Evolutionary conservation across 1,284 basidiomycete genomes (phyloP), one percentile per base, ranked within the genome.

Genomic region (Trichosporon ovoides): DNA sequence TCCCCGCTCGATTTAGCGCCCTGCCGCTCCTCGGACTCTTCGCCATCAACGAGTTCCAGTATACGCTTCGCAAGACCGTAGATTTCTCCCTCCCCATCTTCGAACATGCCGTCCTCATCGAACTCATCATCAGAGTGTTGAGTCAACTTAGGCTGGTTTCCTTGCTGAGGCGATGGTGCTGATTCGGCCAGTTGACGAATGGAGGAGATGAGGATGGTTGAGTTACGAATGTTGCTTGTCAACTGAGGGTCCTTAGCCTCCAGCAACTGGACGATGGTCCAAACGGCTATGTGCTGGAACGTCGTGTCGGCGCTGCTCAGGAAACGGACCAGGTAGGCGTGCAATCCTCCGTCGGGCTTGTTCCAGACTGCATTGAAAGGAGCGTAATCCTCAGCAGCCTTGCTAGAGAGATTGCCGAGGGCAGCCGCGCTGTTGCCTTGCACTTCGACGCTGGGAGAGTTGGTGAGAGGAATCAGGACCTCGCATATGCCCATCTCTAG

Each of bases 211-310:
- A 97, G 81, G 58, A 89, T 80, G 55, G 81, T 82, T 1, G 92
- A 95, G 61, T 79, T 84, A 56, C 91, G 89, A 72, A 97, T 93
- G 78, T 89, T 93, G 74, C 84, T 87, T 58, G 89, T 88, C 48
- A 97, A 81, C 71, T 89, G 86, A n/a, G 88, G 85, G 75, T 96
- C 92, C 65, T 91, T 89, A 28, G 91, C 93, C 76, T 98, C 96
- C 28, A 98, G 83, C 28, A 98, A 80, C 73, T 98, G 95, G 12
- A 98, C 94, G 63, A 98, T 94, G 0, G 95, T 98, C 80, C 93
- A 97, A 43, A 98, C 94, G 33, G 96, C 96, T 68, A 98, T 99
- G 76, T 99, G 96, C 78, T 98, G 95, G 87, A 99, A 99, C 0
- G 96, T 99, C n/a, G 91, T 89, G 75, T 99, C 96, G 16, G 89